Evolutionary conservation across 2,329 filamentous ascomycete genomes (phyloP), one percentile per base, ranked within the genome.

Genomic region (Tympanopsis confertula): DNA sequence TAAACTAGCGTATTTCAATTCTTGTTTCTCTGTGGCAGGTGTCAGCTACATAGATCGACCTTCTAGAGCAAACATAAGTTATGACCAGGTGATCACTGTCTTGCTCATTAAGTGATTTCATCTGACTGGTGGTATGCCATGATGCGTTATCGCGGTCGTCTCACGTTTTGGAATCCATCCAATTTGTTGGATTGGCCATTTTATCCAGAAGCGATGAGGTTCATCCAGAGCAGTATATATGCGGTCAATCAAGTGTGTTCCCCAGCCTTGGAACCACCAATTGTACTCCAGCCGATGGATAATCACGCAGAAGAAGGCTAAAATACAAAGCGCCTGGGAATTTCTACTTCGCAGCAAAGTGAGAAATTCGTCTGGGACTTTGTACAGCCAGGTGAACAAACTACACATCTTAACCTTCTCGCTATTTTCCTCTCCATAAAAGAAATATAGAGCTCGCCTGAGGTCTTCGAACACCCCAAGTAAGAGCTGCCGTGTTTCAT

Each of bases 251-350:
- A 54, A 36, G 35, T 53, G 49, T 14, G 48, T 40, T 3, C 48
- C 44, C 50, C 50, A 53, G 3, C 51, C 50, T 24, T 52, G 46
- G 13, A 53, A 43, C 46, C 50, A 51, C 51, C 52, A 54, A 10
- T 43, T 42, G 28, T 50, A 42, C 30, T 53, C 51, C n/a, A 54
- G 29, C 7, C 47, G 44, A 35, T 47, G 42, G 18, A 54, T 40
- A 28, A 53, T 38, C n/a, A 54, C 52, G 33, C 46, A 50, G 40
- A 51, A 51, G 39, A 50, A 52, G 5, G 48, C 44, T 20, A 54
- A 46, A 44, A 52, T 41, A 20, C 47, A 51, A 14, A 50, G 37
- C 5, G 48, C 49, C 37, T 49, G 45, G 18, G 35, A 44, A 15
- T 50, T 42, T 4, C 39, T 42, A 13, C 30, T 37, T 37, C 45